phyloP scores from a whole-genome alignment of 2,329 filamentous ascomycete genomes.

The Aspergillus sp. region DNA sequence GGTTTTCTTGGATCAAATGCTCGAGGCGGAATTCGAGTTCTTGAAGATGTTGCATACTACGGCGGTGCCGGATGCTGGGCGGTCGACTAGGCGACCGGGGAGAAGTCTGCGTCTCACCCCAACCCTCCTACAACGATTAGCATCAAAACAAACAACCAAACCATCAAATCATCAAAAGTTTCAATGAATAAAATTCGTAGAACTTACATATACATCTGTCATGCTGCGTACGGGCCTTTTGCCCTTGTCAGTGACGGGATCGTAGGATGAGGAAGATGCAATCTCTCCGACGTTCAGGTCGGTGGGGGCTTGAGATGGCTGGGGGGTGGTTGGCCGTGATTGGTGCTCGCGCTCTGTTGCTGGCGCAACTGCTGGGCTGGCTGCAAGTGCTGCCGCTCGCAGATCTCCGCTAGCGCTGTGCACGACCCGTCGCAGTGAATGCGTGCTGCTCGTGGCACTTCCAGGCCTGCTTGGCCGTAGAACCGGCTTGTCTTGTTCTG shows the following conservation, averaged over 20 bases:
- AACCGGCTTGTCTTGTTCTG: constrained; percentile 30
- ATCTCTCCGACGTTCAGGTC: constrained; percentile 39
- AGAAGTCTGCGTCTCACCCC: constrained; percentile 79
- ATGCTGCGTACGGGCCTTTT: constrained; percentile 81
- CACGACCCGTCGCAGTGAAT: constrained; percentile 66
- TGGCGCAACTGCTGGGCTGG: constrained; percentile 66
- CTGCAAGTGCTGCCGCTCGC: constrained; percentile 63
- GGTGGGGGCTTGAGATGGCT: constrained; percentile 23
- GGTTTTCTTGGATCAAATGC: constrained; percentile 81
- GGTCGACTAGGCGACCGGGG: constrained; percentile 91
- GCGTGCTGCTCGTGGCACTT: constrained; percentile 21
- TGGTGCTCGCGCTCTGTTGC: constrained; percentile 11
- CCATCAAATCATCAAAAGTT: constrained; percentile 7
- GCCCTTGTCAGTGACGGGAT: constrained; percentile 82
- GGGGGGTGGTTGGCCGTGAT: constrained; percentile 23
- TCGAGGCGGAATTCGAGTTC: constrained; percentile 87
- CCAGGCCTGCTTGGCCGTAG: constrained; percentile 44
- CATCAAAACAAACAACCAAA: constrained; percentile 10
- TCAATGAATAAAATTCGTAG: constrained; percentile 15
- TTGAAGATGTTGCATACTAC: constrained; percentile 90
- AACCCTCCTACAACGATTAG: constrained; percentile 70
- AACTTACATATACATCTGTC: constrained; percentile 90
- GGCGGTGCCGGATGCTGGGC: constrained; percentile 92
- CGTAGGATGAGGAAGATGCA: constrained; percentile 58
- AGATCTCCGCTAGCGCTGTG: constrained; percentile 62